Evolutionary conservation across 225 moss, liverwort and hornwort genomes (phyloP), one percentile per base, ranked within the genome.

Genomic region (Polytrichum commune): DNA sequence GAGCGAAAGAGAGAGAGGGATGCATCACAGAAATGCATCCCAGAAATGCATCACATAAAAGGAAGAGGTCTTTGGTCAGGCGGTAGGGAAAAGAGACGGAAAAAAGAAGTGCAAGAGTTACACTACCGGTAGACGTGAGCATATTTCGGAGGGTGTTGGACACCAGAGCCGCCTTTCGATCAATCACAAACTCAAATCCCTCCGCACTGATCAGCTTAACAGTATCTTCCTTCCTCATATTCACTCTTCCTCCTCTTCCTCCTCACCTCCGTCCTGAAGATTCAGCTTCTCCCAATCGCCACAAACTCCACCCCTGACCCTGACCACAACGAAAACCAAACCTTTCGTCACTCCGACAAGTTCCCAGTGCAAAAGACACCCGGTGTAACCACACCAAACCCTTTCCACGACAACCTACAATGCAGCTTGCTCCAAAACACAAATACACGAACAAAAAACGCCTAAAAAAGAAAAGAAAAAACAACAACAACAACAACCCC

Each of bases 201-300:
- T 98, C 97, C 19, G 91, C 92, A 61, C 94, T 98, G 27, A 98
- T 84, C 55, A 94, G 88, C 85, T 91, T 98, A 53, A 92, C 91
- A 1, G 84, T 87, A 33, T 87, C 90, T 54, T 85, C 83, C 80
- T 97, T 97, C 79, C 81, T 83, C 81, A 90, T 58, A 58, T 58
- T 58, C 24, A 20, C 58, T 58, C 22, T 20, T 24, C 58, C 58
- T 58, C 58, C 6, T 6, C 22, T 9, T 58, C 58, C 58, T 24
- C 58, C 74, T 76, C 60, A 23, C 70, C 56, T 62, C 77, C 19
- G 62, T 61, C 18, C 53, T 74, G 30, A 55, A 5, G 58, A 56
- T 69, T 69, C 64, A n/a, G 46, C 23, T 9, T 68, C 23, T 26
- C 58, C 53, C 19, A 25, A 66, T 29, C 23, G 29, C 19, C 9